Evolutionary conservation across 75 land plant genomes (phyloP).

Genomic region (Selaginella moellendorffii): DNA sequence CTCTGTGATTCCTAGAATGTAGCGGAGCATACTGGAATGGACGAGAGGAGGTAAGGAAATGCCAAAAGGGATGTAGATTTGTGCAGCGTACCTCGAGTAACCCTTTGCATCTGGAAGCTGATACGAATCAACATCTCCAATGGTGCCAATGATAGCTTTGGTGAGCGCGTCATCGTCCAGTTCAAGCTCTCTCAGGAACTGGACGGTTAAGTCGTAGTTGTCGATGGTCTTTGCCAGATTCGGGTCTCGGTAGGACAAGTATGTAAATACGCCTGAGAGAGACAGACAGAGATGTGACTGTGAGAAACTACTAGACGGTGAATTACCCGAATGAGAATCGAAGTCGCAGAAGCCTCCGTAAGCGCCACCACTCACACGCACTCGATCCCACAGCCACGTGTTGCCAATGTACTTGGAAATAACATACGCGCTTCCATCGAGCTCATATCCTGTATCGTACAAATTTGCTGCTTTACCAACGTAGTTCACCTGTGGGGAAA

Average conservation of each 20-base stretch:
- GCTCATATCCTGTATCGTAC: slow-evolving; percentile 81
- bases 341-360: slow-evolving; percentile 99
- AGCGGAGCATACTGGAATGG: slow-evolving; percentile 80
- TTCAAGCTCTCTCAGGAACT: slow-evolving; percentile 65
- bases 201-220: slow-evolving; percentile 70
- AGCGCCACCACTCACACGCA: slow-evolving; percentile 98
- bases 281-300: not conserved
- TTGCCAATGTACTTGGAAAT: slow-evolving; percentile 86
- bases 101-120: slow-evolving; percentile 99
- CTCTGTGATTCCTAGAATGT: slow-evolving; percentile 73
- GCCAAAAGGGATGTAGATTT: not conserved
- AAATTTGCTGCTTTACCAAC: slow-evolving; percentile 95
- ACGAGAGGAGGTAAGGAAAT: too few species aligned
- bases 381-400: slow-evolving; percentile 99
- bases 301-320: not conserved
- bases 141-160: slow-evolving; percentile 97
- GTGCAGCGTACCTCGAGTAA: slow-evolving; percentile 60
- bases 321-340: slow-evolving; percentile 88
- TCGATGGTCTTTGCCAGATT: slow-evolving; percentile 86
- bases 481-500: slow-evolving; percentile 65
- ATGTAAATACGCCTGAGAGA: slow-evolving; percentile 77
- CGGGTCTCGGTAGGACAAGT: slow-evolving; percentile 91
- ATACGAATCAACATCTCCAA: slow-evolving; percentile 94
- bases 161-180: slow-evolving; percentile 82
- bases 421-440: slow-evolving; percentile 95